Evolutionary conservation across 2,329 filamentous ascomycete genomes (phyloP).

Genomic region (Fusarium fracticaudum): DNA sequence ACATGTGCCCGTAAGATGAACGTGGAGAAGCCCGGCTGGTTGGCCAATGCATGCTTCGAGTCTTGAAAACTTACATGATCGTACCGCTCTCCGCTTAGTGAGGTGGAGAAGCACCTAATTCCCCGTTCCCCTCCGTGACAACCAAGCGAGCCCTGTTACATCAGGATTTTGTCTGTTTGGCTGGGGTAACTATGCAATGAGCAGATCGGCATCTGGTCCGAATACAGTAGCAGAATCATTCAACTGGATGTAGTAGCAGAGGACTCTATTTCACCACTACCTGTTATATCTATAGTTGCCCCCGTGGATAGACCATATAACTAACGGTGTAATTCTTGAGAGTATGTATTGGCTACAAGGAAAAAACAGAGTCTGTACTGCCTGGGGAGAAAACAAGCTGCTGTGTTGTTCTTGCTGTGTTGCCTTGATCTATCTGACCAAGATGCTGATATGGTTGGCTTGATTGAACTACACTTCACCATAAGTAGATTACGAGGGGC

Average conservation of each 20-base stretch:
- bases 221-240: not conserved
- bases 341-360: not conserved
- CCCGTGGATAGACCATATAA: not conserved
- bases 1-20: not conserved
- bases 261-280: not conserved
- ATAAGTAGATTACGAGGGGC: not conserved
- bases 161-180: not conserved
- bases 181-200: not conserved
- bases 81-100: slow-evolving; percentile 3
- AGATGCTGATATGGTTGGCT: not conserved
- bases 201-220: not conserved
- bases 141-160: not conserved
- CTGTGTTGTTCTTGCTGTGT: not conserved
- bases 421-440: not conserved
- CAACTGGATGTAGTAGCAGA: not conserved
- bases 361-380: not conserved
- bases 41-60: slow-evolving; percentile 21
- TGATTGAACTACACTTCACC: not conserved
- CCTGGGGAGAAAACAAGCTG: not conserved
- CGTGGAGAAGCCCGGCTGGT: not conserved
- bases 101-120: slow-evolving; percentile 3
- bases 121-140: not conserved
- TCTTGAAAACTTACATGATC: not conserved
- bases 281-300: not conserved
- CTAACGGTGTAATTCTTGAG: not conserved